phyloP scores from a whole-genome alignment of 73 alveolate species.

The Paramecium sonneborni region DNA sequence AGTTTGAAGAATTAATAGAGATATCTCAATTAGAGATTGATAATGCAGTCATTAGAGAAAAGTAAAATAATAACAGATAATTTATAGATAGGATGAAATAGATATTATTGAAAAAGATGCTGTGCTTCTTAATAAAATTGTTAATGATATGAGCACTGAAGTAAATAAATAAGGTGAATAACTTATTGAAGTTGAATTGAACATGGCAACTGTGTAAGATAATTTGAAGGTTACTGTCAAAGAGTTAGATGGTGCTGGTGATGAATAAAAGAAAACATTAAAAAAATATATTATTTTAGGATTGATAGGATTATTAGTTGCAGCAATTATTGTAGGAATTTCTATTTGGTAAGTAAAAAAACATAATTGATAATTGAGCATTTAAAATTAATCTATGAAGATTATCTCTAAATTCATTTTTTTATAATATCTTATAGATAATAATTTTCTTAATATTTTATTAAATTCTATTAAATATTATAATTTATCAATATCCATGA shows the following conservation, averaged over 20 bases:
- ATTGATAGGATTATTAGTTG: not conserved
- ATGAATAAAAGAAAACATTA: not conserved
- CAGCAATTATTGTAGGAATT: not conserved
- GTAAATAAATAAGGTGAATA: not conserved
- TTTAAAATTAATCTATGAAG: too few relatives aligned
- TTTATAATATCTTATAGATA: too few relatives aligned
- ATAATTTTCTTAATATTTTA: too few relatives aligned
- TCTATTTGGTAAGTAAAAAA: too few relatives aligned
- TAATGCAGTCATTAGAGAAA: conserved; percentile 20
- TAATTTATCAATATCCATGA: too few relatives aligned
- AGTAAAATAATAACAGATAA: not conserved
- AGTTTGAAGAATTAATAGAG: not conserved
- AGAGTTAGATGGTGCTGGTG: not conserved
- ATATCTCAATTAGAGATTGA: not conserved
- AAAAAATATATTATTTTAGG: not conserved
- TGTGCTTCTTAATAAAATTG: not conserved
- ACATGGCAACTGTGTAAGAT: not conserved
- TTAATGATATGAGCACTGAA: not conserved
- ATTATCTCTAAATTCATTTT: too few relatives aligned
- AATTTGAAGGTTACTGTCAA: not conserved
- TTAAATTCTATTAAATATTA: too few relatives aligned
- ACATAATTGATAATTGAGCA: too few relatives aligned
- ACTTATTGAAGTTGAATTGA: not conserved
- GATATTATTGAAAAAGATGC: not conserved
- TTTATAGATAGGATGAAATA: not conserved